Evolutionary conservation across 2,329 filamentous ascomycete genomes (phyloP).

Genomic region (Geoglossum cookeanum): DNA sequence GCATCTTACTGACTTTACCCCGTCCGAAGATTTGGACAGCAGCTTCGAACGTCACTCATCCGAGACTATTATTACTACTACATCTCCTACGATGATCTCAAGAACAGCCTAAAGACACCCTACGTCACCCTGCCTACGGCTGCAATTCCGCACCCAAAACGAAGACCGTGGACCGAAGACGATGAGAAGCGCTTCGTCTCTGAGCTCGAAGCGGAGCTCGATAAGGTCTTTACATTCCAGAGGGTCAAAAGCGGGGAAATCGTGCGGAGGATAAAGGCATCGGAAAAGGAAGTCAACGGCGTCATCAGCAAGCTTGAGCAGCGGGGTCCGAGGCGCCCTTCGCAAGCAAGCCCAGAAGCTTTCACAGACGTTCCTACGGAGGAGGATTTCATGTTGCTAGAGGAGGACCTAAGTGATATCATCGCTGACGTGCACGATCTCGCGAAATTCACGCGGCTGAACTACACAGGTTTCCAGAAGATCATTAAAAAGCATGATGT

Average conservation of each 20-base stretch:
- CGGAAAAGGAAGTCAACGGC: constrained; percentile 75
- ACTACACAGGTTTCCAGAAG: constrained; percentile 98
- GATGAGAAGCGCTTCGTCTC: constrained; percentile 79
- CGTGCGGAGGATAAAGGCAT: constrained; percentile 68
- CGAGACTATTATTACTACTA: constrained; percentile 98
- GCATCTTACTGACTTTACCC: neutral
- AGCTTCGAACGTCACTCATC: constrained; percentile 87
- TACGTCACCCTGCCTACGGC: constrained; percentile 33
- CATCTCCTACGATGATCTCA: constrained; percentile 91
- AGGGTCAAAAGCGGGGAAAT: constrained; percentile 96
- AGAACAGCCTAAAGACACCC: constrained; percentile 62
- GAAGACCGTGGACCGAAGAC: constrained; percentile 67
- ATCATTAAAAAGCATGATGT: constrained; percentile 99
- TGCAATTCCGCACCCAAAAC: constrained; percentile 27
- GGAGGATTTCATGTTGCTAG: constrained; percentile 83
- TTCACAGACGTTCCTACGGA: constrained; percentile 51
- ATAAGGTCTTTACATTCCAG: constrained; percentile 96
- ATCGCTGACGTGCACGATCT: constrained; percentile 97
- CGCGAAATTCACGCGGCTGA: constrained; percentile 93
- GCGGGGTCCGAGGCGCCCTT: constrained; percentile 15
- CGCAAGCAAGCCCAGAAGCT: neutral
- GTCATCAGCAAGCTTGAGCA: constrained; percentile 59
- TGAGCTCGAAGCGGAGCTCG: constrained; percentile 75
- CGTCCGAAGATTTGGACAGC: constrained; percentile 61
- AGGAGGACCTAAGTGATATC: constrained; percentile 90